Base-by-base conservation (phyloP, 345 rosid species). In the Populus ilicifolia region DNA sequence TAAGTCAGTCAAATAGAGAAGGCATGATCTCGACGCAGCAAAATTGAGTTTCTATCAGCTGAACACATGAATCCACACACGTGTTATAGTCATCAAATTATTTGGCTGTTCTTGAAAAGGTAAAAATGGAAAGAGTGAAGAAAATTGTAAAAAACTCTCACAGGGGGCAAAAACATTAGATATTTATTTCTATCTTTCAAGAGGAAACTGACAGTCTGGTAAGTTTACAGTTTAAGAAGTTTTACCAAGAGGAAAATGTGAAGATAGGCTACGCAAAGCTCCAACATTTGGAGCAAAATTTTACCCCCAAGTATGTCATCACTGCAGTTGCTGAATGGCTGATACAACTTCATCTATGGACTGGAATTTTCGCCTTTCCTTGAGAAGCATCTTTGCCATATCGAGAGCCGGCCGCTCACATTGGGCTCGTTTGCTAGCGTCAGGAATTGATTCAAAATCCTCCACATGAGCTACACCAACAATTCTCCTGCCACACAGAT, bases 381-480 rank as follows among this genome's bases (percentile, higher is more conserved):
- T 90, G 39, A 93, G 88, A 79, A 96, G 89, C 78, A 75, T 79
- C 85, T 91, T 92, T 67, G 86, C 97, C 48, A 90, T 76, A 70
- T 89, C 84, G 1, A 96, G 93, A 29, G 98, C 99, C 67, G 39
- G 85, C 68, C 83, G 82, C 87, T 96, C 99, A 38, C 98, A 92
- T 63, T 74, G 62, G 43, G 99, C 96, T 72, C 96, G 83, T 76
- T 66, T 81, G 75, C 86, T 64, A 50, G 85, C 86, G 30, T 93
- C 92, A 65, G 74, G 70, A 33, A 96, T 96, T 39, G 96, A 93
- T 84, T 93, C 99, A 71, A 96, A 91, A 88, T 96, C 98, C 81
- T 96, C 99, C 36, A 96, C 94, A 86, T 93, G 99, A 10, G 96
- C 94, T 64, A 96, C 98, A 63, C 99, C 99, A 14, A 93, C 96